A percentile compares a stretch with the other conserved stretches of the same genome.
Evolutionary conservation across 31 red algal genomes (phyloP).

Genomic region (Odonthalia washingtoniensis): DNA sequence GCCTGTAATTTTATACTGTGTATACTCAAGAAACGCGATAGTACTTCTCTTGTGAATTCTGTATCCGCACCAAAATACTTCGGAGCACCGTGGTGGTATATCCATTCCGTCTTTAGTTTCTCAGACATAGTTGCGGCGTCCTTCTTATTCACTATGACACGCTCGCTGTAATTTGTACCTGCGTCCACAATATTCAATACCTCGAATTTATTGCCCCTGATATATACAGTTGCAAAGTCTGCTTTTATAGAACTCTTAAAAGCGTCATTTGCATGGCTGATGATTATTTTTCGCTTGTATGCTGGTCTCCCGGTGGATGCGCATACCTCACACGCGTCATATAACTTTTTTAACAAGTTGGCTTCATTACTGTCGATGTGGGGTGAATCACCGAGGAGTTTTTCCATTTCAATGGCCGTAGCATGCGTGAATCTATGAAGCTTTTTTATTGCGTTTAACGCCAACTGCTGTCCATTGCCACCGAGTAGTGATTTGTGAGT

Average conservation of each 20-base stretch:
- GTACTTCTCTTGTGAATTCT: not conserved
- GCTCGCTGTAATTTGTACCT: conserved; percentile 1
- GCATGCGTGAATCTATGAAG: conserved; percentile 33
- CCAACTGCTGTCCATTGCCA: not conserved
- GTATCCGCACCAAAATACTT: conserved; percentile 15
- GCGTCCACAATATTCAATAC: conserved; percentile 20
- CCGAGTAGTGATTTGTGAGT: not conserved
- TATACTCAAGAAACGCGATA: not conserved
- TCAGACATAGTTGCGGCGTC: not conserved
- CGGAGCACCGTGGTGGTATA: conserved; percentile 16
- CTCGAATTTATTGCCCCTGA: conserved; percentile 1
- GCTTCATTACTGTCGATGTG: not conserved
- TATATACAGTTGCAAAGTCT: not conserved
- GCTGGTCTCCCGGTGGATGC: conserved; percentile 24
- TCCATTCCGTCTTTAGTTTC: conserved; percentile 25
- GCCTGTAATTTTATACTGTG: conserved; percentile 6
- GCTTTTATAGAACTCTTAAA: conserved; percentile 12
- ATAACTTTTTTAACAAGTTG: not conserved
- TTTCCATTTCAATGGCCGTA: conserved; percentile 28
- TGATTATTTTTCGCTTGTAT: not conserved
- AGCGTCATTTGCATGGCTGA: not conserved
- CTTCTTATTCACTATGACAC: not conserved
- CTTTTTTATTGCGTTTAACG: conserved; percentile 16
- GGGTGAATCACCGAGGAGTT: not conserved
- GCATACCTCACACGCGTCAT: conserved; percentile 17